phyloP scores from a whole-genome alignment of 495 filamentous ascomycete genomes.

The Staphylotrichum tortipilum region DNA sequence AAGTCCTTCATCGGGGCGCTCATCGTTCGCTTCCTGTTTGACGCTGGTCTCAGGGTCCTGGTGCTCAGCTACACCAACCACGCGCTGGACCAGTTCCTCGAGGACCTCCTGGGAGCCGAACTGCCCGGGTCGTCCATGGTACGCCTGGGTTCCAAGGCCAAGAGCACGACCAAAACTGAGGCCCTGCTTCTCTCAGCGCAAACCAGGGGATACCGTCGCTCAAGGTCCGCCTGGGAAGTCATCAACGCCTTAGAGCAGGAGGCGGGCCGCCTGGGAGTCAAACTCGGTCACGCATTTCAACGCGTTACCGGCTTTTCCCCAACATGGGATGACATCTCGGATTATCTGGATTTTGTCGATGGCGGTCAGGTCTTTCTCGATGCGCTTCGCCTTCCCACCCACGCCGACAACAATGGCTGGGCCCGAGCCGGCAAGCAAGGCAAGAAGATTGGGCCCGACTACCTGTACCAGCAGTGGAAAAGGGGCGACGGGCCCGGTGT shows the following conservation, averaged over 20 bases:
- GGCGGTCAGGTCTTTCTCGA: slow-evolving; percentile 47
- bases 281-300: slow-evolving; percentile 11
- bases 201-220: slow-evolving; percentile 15
- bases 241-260: slow-evolving; percentile 33
- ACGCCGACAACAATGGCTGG: slow-evolving; percentile 36
- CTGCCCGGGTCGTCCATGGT: slow-evolving; percentile 50
- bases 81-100: slow-evolving; percentile 66
- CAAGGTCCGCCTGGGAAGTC: slow-evolving; percentile 26
- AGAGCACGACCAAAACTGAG: slow-evolving; percentile 44
- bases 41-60: slow-evolving; percentile 47
- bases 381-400: slow-evolving; percentile 46
- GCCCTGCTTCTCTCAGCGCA: slow-evolving; percentile 44
- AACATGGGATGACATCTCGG: slow-evolving; percentile 38
- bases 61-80: slow-evolving; percentile 62
- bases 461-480: slow-evolving; percentile 52
- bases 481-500: slow-evolving; percentile 39
- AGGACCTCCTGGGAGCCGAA: slow-evolving; percentile 57
- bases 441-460: slow-evolving; percentile 36
- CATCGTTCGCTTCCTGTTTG: slow-evolving; percentile 50
- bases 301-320: not conserved
- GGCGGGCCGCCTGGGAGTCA: slow-evolving; percentile 11
- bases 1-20: slow-evolving; percentile 72
- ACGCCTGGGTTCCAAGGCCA: slow-evolving; percentile 51
- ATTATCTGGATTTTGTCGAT: slow-evolving; percentile 54
- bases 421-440: slow-evolving; percentile 31